Conservation (phyloP, 2,329 filamentous ascomycete genomes). For the Alternaria ventricosa region DNA sequence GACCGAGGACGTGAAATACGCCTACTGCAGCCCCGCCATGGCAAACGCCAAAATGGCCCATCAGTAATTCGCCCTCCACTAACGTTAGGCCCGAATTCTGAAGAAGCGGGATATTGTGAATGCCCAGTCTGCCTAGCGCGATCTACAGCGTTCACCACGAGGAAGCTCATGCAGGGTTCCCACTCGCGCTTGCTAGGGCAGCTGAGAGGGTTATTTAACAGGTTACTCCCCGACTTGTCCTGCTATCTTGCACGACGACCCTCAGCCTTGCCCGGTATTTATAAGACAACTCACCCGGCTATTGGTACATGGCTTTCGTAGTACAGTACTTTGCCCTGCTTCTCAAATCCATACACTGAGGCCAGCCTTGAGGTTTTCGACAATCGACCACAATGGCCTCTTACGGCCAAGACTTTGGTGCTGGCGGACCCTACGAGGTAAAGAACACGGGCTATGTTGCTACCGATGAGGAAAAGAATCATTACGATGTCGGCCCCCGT, state of each 20-base stretch:
- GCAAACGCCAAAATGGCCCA: constrained; percentile 3
- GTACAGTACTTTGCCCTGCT: constrained; percentile 45
- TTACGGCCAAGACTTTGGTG: constrained; percentile 39
- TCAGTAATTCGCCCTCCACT: constrained; percentile 9
- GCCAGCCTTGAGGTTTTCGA: constrained; percentile 3
- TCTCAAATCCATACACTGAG: constrained; percentile 42
- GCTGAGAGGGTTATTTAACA: constrained; percentile 29
- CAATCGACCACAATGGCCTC: constrained; percentile 40
- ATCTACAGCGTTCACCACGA: constrained; percentile 13
- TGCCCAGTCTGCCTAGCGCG: constrained; percentile 19
- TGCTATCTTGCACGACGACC: constrained; percentile 11
- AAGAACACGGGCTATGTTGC: constrained; percentile 18
- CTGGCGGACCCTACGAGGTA: constrained; percentile 19
- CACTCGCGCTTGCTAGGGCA: constrained; percentile 26
- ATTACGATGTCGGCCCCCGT: constrained; percentile 29
- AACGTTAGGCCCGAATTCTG: constrained; percentile 6
- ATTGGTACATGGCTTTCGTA: constrained; percentile 41
- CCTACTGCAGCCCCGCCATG: constrained; percentile 4
- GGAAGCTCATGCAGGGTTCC: constrained; percentile 15
- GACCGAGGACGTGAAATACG: neutral
- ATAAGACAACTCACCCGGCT: constrained; percentile 4
- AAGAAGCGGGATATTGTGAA: constrained; percentile 8
- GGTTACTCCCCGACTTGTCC: constrained; percentile 20
- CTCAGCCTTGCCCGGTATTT: constrained; percentile 9
- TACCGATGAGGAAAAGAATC: constrained; percentile 39